Conservation (phyloP, 306 rosid genomes). For the Leucaena leucocephala region DNA sequence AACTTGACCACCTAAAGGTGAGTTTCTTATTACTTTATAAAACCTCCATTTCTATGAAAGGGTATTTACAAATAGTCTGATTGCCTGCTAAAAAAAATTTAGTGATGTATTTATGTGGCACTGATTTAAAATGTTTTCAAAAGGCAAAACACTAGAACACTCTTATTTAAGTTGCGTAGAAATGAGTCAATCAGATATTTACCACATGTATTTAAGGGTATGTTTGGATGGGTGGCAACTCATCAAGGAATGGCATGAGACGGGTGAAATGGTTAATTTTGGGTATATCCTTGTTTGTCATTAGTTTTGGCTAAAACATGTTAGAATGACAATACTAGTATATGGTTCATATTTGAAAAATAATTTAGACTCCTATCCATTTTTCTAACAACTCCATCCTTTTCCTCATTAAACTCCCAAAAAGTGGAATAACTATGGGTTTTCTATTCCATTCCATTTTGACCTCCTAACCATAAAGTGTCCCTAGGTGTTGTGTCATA, state of each 20-base stretch:
- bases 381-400: not conserved
- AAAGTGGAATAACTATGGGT: not conserved
- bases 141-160: not conserved
- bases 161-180: not conserved
- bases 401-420: too few relatives aligned
- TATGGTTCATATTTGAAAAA: not conserved
- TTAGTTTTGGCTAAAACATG: not conserved
- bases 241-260: not conserved
- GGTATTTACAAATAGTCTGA: conserved; percentile 10
- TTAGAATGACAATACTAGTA: too few relatives aligned
- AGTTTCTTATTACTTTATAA: conserved; percentile 30
- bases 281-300: not conserved
- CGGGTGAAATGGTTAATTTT: not conserved
- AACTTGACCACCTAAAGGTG: conserved; percentile 92
- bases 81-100: not conserved
- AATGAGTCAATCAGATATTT: not conserved
- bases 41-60: conserved; percentile 9
- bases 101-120: not conserved
- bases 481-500: not conserved
- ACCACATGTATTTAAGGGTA: not conserved
- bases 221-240: not conserved
- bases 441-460: not conserved
- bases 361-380: not conserved
- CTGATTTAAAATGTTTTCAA: not conserved
- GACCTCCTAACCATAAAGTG: not conserved